A percentile compares a stretch with the other conserved stretches of the same genome.
phyloP scores from a whole-genome alignment of 73 alveolate genomes.

The Paramecium primaurelia region DNA sequence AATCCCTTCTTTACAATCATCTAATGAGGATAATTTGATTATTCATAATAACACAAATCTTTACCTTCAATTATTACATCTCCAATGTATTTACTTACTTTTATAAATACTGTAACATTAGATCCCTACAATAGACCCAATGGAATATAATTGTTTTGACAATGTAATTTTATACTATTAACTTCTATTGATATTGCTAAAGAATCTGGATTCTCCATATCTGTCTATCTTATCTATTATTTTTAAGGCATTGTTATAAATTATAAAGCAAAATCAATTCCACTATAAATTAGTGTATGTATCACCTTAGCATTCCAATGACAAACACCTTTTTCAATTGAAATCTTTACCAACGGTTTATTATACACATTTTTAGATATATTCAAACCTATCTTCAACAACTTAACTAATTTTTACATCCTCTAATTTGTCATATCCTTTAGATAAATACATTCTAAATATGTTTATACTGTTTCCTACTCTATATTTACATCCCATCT shows the following conservation, averaged over 20 bases:
- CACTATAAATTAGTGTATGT: neutral
- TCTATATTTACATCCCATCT: neutral
- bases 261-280: neutral
- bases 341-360: neutral
- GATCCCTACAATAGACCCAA: neutral
- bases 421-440: neutral
- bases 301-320: neutral
- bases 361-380: neutral
- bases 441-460: neutral
- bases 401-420: neutral
- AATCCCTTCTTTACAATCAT: neutral
- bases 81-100: neutral
- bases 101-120: neutral
- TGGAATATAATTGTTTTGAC: neutral
- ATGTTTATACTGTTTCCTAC: neutral
- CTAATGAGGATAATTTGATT: slow-evolving; percentile 8
- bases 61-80: neutral
- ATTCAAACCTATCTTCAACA: neutral
- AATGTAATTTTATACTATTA: neutral
- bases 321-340: neutral
- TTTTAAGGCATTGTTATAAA: neutral
- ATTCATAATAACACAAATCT: neutral
- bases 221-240: neutral
- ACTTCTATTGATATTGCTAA: neutral
- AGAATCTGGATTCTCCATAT: neutral